Evolutionary conservation across 768 basidiomycete genomes (phyloP), one percentile per base, ranked within the genome.

Genomic region (Leccinum rimulosum): DNA sequence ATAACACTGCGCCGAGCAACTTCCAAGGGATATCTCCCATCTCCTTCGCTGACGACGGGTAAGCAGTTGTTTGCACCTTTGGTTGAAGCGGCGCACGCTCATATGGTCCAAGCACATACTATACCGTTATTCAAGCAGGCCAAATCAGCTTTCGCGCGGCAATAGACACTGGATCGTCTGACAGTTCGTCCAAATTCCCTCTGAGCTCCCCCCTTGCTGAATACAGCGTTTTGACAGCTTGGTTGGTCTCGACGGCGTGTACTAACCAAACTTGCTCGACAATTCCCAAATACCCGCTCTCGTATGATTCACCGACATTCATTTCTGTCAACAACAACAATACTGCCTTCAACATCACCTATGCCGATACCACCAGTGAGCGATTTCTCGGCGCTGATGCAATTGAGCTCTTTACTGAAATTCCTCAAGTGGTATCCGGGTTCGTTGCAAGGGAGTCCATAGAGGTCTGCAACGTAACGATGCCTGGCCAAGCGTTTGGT

Each of bases 381-480:
- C 75, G 31, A 43, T 50, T 54, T 36, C 22, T 22, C 11, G 11
- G 28, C n/a, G 43, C 33, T 43, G 36, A n/a, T 28, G 22, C 17
- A 27, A 49, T 48, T 25, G 25, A 25, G 25, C 25, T 25, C 25
- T 25, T 25, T 25, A 43, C 49, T 49, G 52, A 50, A 56, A 50
- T 58, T 28, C 36, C 35, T 61, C 52, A 66, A 92, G 91, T 64
- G 61, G 86, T 81, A 3, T 81, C 81, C 3, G 91, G 91, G 5
- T 90, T 88, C 66, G 79, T 91, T 56, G 90, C 87, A 3, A 76
- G 74, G 66, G 91, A 93, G 72, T 79, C 79, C 8, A 72, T 92
- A 22, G 71, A 75, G 57, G 64, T 89, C 48, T 79, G 82, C n/a
- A 86, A 86, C 57, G 65, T 93, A 10, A 84, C 83, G 3, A 71